These are phyloP conservation scores for Pichia phayaonensis DNA, from an alignment of 805 yeast species.

Conservation along the genomic window DNA sequence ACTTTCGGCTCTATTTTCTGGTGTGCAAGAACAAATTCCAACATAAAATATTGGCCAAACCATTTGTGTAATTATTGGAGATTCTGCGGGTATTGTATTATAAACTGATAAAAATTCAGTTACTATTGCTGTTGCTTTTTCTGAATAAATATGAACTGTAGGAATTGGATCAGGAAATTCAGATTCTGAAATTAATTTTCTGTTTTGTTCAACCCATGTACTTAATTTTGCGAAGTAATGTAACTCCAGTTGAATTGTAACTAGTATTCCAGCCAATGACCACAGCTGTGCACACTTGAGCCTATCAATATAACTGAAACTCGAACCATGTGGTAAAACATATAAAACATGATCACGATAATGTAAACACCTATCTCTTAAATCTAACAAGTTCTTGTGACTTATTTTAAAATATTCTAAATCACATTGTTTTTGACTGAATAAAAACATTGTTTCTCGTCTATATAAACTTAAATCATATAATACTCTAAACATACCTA, in stretches of 20 bases:
- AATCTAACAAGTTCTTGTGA: constrained; percentile 1
- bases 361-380: constrained; percentile 18
- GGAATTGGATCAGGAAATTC: constrained; percentile 10
- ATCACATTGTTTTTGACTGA: neutral
- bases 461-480: constrained; percentile 5
- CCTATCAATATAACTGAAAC: constrained; percentile 31
- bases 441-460: constrained; percentile 1
- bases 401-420: neutral
- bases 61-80: constrained; percentile 52
- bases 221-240: constrained; percentile 5
- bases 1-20: constrained; percentile 26
- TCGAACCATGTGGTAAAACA: constrained; percentile 16
- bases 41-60: constrained; percentile 54
- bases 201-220: constrained; percentile 1
- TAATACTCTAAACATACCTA: constrained; percentile 43
- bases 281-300: constrained; percentile 51
- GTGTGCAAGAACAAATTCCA: constrained; percentile 35
- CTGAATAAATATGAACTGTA: constrained; percentile 13
- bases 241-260: constrained; percentile 6
- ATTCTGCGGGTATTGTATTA: constrained; percentile 35
- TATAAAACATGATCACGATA: constrained; percentile 42
- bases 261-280: constrained; percentile 32
- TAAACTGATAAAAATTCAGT: constrained; percentile 43
- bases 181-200: neutral
- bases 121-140: constrained; percentile 27